A percentile compares a stretch with the other conserved stretches of the same genome.
These are phyloP conservation scores for Plasmodiophora brassicae DNA, from an alignment of 208 protist species.

Conservation along the genomic window DNA sequence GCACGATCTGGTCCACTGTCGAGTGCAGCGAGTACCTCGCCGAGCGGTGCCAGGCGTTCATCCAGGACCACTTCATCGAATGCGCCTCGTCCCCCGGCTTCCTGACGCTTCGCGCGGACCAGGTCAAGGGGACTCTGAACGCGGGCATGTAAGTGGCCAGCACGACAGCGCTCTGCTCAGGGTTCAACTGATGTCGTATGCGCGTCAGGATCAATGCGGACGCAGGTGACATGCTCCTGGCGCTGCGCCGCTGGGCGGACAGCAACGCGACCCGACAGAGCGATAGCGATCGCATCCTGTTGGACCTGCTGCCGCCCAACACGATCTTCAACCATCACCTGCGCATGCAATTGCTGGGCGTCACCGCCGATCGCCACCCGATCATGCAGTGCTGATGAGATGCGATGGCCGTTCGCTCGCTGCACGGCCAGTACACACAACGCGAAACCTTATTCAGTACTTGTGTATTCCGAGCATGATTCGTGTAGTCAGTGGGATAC, in stretches of 20 bases:
- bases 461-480: too few relatives aligned
- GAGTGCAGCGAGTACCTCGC: background rate
- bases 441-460: too few relatives aligned
- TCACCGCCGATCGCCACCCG: background rate
- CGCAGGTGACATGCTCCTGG: background rate
- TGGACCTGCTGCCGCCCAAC: background rate
- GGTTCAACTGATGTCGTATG: too few relatives aligned
- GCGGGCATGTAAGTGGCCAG: too few relatives aligned
- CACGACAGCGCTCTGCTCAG: too few relatives aligned
- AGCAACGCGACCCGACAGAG: background rate
- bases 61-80: background rate
- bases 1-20: background rate
- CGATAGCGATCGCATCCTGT: background rate
- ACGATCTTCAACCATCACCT: background rate
- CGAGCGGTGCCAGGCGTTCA: background rate
- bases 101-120: background rate
- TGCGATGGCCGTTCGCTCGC: too few relatives aligned
- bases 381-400: background rate
- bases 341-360: background rate
- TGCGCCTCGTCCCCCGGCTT: background rate
- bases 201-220: background rate
- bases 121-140: conserved; percentile 4
- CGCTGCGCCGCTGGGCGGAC: background rate
- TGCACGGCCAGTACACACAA: too few relatives aligned
- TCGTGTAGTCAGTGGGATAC: too few relatives aligned